These are phyloP conservation scores for Teunomyces stri DNA, from an alignment of 805 yeast genomes.

Conservation along the genomic window DNA sequence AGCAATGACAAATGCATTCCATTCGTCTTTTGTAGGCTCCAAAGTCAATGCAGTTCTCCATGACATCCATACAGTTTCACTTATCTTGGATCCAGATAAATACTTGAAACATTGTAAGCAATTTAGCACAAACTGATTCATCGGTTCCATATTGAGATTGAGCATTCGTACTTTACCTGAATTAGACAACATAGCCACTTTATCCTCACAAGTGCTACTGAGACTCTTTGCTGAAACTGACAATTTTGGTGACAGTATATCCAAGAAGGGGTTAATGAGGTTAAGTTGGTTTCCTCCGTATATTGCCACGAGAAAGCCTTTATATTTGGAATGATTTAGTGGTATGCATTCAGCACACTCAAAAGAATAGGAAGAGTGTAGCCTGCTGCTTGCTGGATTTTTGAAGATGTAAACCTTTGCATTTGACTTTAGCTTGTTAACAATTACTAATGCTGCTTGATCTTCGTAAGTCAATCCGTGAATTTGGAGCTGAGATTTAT, in stretches of 20 bases:
- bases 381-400: slow-evolving; percentile 27
- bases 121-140: slow-evolving; percentile 37
- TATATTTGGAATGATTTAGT: slow-evolving; percentile 30
- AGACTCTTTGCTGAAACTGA: slow-evolving; percentile 17
- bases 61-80: slow-evolving; percentile 56
- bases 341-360: slow-evolving; percentile 38
- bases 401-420: slow-evolving; percentile 52
- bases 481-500: slow-evolving; percentile 31
- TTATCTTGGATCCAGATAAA: slow-evolving; percentile 56
- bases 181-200: slow-evolving; percentile 22
- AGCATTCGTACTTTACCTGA: slow-evolving; percentile 23
- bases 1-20: slow-evolving; percentile 58
- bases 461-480: slow-evolving; percentile 44
- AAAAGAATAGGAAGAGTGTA: slow-evolving; percentile 27
- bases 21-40: slow-evolving; percentile 46
- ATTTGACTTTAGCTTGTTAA: slow-evolving; percentile 41
- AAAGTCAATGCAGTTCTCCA: slow-evolving; percentile 59
- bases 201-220: slow-evolving; percentile 27
- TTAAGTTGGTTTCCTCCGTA: slow-evolving; percentile 32
- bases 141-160: slow-evolving; percentile 44
- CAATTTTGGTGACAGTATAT: slow-evolving; percentile 37
- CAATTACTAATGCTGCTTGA: slow-evolving; percentile 61
- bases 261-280: slow-evolving; percentile 58
- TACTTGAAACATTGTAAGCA: slow-evolving; percentile 52
- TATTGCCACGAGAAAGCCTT: slow-evolving; percentile 47